Percentiles rank a stretch among this genome's conserved stretches.
Evolutionary conservation across 768 basidiomycete genomes (phyloP).

Genomic region (Lanmaoa rubissima): DNA sequence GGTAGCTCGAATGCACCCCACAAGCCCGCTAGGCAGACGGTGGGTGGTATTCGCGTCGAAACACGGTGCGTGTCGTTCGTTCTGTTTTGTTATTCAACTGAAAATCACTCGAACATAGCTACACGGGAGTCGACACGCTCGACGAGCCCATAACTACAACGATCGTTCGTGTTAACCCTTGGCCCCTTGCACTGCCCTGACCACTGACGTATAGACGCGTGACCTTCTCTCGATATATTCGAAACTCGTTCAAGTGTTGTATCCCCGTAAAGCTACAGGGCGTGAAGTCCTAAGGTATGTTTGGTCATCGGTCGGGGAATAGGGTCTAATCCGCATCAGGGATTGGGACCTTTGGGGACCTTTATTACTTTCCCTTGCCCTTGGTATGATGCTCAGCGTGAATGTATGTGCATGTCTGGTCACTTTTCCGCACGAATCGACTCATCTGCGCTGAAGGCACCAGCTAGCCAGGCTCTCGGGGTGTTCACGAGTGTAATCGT

Average conservation of each 20-base stretch:
- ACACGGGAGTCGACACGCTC: constrained; percentile 82
- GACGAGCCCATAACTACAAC: constrained; percentile 90
- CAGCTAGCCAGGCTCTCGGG: constrained; percentile 75
- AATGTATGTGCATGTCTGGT: too few relatives aligned
- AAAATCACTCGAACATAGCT: constrained; percentile 36
- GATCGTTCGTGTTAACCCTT: constrained; percentile 58
- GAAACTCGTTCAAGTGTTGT: constrained; percentile 91
- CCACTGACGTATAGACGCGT: constrained; percentile 55
- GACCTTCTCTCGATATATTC: constrained; percentile 89
- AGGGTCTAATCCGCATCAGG: constrained; percentile 38
- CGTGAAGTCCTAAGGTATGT: constrained; percentile 79
- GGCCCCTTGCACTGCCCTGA: constrained; percentile 6
- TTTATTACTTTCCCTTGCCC: constrained; percentile 70
- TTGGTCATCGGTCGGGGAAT: not conserved
- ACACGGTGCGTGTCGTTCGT: constrained; percentile 57
- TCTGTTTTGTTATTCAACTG: not conserved
- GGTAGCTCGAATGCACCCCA: constrained; percentile 46
- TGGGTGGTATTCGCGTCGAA: constrained; percentile 88
- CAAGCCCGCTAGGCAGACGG: constrained; percentile 53
- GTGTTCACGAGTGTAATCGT: constrained; percentile 95
- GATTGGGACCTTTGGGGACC: constrained; percentile 99
- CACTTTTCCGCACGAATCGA: too few relatives aligned
- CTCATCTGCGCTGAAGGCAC: constrained; percentile 20
- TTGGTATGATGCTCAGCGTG: too few relatives aligned
- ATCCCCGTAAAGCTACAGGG: constrained; percentile 70